Base-by-base conservation (phyloP, 495 filamentous ascomycete species). In the Xylaria flabelliformis region DNA sequence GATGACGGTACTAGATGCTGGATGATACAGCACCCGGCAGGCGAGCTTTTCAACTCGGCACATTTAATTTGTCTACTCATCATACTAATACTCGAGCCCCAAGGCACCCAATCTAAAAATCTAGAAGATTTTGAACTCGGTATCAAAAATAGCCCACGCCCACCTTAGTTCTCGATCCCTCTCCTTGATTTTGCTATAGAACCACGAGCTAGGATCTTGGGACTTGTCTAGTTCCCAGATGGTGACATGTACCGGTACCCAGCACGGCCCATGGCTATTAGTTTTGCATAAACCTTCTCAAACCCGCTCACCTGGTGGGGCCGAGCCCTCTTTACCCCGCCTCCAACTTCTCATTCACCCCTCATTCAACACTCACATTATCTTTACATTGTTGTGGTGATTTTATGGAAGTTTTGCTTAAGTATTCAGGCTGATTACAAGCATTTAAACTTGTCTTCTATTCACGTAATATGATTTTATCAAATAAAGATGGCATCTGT, bases 281-380 rank as follows among this genome's bases (percentile, higher is more conserved):
- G 59, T 46, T 42, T 64, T 61, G 71, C 71, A 68, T 55, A 73
- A 73, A 73, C 71, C 66, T 69, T 68, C 71, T 68, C 71, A 73
- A 69, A 73, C 65, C 71, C 32, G 55, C 69, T 64, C 69, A 64
- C 26, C 24, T 17, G 13, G 34, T 36, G 68, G 68, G 68, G 42
- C n/a, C 12, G 12, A 36, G 34, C 48, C 48, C 17, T 62, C 26
- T 7, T 21, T 51, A 53, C 46, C 64, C 64, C 64, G 46, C 64
- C 48, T 17, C 46, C 26, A 44, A 36, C 24, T 19, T 34, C 51
- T 61, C 34, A 48, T 9, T 46, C 24, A 44, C 10, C 24, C 19
- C 51, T 53, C 32, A 39, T 44, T 50, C 56, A 34, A 56, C 32
- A n/a, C 19, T 53, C 68, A 24, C n/a, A 9, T 41, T 26, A 17